These are phyloP conservation scores for Amanita inopinata DNA, from an alignment of 768 basidiomycete genomes.

Conservation along the genomic window DNA sequence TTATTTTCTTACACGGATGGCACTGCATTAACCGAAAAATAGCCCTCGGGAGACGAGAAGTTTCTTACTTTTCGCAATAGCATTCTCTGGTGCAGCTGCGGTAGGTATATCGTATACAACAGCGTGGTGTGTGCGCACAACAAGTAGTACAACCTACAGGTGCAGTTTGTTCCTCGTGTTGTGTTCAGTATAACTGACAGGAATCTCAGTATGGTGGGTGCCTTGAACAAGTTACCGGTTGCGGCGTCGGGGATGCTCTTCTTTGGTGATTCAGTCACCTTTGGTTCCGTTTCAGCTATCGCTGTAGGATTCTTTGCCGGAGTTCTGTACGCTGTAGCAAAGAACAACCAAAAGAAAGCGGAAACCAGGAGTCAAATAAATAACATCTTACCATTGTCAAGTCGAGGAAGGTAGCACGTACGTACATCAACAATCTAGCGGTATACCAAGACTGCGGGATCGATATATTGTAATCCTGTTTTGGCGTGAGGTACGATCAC, in stretches of 20 bases:
- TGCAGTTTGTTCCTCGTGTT: slow-evolving; percentile 16
- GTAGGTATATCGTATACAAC: slow-evolving; percentile 98
- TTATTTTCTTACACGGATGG: background rate
- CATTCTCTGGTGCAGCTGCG: slow-evolving; percentile 94
- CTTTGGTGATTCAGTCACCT: slow-evolving; percentile 84
- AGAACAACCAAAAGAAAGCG: slow-evolving; percentile 82
- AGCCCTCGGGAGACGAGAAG: slow-evolving; percentile 79
- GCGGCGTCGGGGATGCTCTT: slow-evolving; percentile 98
- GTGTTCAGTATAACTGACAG: slow-evolving; percentile 8
- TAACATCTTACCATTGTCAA: slow-evolving; percentile 52
- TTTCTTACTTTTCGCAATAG: slow-evolving; percentile 78
- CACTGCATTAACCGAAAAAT: slow-evolving; percentile 9
- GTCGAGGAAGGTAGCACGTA: slow-evolving; percentile 25
- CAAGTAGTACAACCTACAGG: slow-evolving; percentile 98
- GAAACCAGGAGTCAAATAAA: slow-evolving; percentile 47
- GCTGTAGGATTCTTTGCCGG: slow-evolving; percentile 87
- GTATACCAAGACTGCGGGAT: no score
- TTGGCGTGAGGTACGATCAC: no score
- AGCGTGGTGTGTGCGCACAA: slow-evolving; percentile 95
- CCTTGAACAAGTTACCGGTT: slow-evolving; percentile 94
- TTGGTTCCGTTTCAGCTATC: slow-evolving; percentile 85
- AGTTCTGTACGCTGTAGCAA: slow-evolving; percentile 85
- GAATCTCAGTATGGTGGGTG: slow-evolving; percentile 79
- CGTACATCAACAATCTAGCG: slow-evolving; percentile 8
- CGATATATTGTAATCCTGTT: no score